Conservation (phyloP, 306 rosid genomes). For the Cyamopsis tetragonoloba region DNA sequence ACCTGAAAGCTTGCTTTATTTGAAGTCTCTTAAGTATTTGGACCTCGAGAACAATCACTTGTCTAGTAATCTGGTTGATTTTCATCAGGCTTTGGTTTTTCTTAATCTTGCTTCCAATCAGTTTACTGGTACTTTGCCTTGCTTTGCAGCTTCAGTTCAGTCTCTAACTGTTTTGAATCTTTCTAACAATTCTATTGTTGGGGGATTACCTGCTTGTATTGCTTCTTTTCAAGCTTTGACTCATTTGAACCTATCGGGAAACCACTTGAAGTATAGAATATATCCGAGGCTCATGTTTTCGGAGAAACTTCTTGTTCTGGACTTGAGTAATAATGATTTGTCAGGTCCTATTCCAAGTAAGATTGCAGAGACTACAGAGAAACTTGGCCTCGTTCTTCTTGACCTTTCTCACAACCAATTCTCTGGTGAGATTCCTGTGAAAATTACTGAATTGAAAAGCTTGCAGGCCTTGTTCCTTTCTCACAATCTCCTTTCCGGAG, state of each 20-base stretch:
- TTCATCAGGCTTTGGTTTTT: slow-evolving; percentile 62
- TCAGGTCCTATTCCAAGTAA: slow-evolving; percentile 82
- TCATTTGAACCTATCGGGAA: slow-evolving; percentile 74
- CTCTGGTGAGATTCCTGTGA: slow-evolving; percentile 82
- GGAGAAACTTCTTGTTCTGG: slow-evolving; percentile 84
- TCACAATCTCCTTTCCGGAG: slow-evolving; percentile 82
- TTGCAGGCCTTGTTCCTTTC: slow-evolving; percentile 98
- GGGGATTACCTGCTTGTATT: slow-evolving; percentile 86
- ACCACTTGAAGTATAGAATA: slow-evolving; percentile 67
- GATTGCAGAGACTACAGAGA: slow-evolving; percentile 78
- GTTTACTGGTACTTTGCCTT: slow-evolving; percentile 89
- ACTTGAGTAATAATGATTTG: slow-evolving; percentile 81
- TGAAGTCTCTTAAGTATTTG: slow-evolving; percentile 63
- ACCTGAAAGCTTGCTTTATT: slow-evolving; percentile 66
- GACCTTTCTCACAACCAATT: slow-evolving; percentile 90
- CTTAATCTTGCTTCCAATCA: slow-evolving; percentile 84
- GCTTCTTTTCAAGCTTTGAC: slow-evolving; percentile 70
- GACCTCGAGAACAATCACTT: slow-evolving; percentile 59
- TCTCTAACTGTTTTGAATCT: slow-evolving; percentile 65
- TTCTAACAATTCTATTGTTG: slow-evolving; percentile 77
- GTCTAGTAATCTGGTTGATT: slow-evolving; percentile 61
- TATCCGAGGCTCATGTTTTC: slow-evolving; percentile 86
- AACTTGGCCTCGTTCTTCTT: slow-evolving; percentile 85
- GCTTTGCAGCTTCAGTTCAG: slow-evolving; percentile 67
- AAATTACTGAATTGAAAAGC: slow-evolving; percentile 86